Base-by-base conservation (phyloP, 2,329 filamentous ascomycete species). In the Pseudogymnoascus pannorum region DNA sequence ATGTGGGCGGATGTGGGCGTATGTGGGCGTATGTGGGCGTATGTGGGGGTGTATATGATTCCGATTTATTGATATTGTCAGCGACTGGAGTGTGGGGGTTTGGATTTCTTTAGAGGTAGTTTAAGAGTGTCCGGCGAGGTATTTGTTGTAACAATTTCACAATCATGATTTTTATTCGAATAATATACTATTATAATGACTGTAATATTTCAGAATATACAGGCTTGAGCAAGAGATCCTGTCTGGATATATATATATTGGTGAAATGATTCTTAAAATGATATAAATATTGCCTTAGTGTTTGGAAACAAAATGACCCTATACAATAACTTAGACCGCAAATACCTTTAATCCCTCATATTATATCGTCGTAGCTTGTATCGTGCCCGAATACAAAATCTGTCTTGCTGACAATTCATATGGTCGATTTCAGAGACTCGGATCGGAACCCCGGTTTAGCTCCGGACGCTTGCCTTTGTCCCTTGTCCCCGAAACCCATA, bases 361-460 rank as follows among this genome's bases (percentile, higher is more conserved):
- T 31, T 31, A 31, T 9, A 31, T 6, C 29, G 7, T 31, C 4
- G 29, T 9, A 31, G 11, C 16, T 42, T 42, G 1, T 5, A 16
- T 42, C 18, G 38, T 22, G 38, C 9, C 16, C 18, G 18, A 42
- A 20, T 16, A 20, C 9, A 9, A 20, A 12, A 11, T 22, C n/a
- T 18, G 8, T 12, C 9, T 20, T 22, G 42, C 42, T 24, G 20
- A 48, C 42, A 24, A 48, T 48, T 24, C 14, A 8, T 14, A 5
- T 48, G 42, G 42, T 26, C 9, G 20, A 48, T n/a, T 18, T n/a
- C 20, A 3, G 42, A 24, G 42, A 24, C 6, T n/a, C 20, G 5
- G 31, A 54, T 24, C 44, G 44, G 44, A 54, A 31, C n/a, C 44
- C 44, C 24, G 44, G 44, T 54, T 54, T 54, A 54, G 26, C 24